Base-by-base conservation (phyloP, 2,329 filamentous ascomycete species). In the Westerdykella ornata region DNA sequence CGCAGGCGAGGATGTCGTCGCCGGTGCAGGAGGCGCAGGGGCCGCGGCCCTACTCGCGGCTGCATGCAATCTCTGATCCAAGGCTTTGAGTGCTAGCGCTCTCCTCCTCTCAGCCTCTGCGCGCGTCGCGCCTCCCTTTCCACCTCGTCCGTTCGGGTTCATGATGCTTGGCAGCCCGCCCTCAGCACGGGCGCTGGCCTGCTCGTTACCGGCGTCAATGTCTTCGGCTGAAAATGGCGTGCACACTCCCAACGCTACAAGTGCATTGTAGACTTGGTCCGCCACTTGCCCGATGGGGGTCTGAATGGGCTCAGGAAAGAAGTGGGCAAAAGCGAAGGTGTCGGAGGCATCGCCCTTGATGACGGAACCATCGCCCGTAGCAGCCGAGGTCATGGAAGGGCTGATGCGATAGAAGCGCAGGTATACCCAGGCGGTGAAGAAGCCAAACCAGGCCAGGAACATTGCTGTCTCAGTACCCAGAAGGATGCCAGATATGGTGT, bases 271-370 rank as follows among this genome's bases (percentile, higher is more conserved):
- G 18, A 96, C 66, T 46, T 80, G 74, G 53, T 87, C 81, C 9
- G 85, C 77, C n/a, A 94, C 62, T 8, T 80, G 75, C 13, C 82
- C 78, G 32, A 97, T 76, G 12, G 86, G 72, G 0, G 88, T 85
- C 62, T 96, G 90, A 32, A 85, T 71, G 3, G 83, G 80, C 37
- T 84, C 85, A 0, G 92, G 92, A 70, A 97, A 97, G 73, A 98
- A 95, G 57, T 92, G 88, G 50, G 88, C 84, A 64, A 98, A 94
- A 6, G 89, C 85, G 62, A 98, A 98, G 0, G 89, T 95, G 67
- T 98, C 92, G 66, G 86, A 94, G 28, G 92, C 87, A 65, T 98
- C 92, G 48, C 92, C 92, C 49, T 83, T 85, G 53, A 94, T 78
- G 7, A 72, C 69, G 6, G 68, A 64, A 4, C 61, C 68, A 39